Conservation (phyloP, 768 basidiomycete genomes). For the Piloderma croceum region DNA sequence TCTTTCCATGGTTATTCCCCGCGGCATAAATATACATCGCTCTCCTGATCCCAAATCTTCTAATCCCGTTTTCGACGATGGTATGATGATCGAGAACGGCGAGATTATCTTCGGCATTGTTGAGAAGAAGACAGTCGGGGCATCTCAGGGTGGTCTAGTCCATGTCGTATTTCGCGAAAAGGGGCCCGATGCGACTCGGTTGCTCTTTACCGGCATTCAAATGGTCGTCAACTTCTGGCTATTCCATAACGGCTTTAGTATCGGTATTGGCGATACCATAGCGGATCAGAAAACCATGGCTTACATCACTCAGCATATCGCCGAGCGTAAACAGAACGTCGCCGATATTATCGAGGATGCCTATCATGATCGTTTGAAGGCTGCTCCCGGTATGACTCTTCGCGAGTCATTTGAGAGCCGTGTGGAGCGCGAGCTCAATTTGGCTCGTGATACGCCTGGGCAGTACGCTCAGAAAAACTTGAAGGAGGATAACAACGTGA, state of each 20-base stretch:
- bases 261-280: slow-evolving; percentile 98
- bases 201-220: slow-evolving; percentile 90
- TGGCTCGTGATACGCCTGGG: slow-evolving; percentile 93
- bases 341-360: slow-evolving; percentile 74
- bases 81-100: slow-evolving; percentile 94
- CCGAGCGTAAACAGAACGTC: slow-evolving; percentile 77
- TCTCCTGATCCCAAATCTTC: slow-evolving; percentile 72
- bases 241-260: slow-evolving; percentile 98
- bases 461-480: slow-evolving; percentile 94
- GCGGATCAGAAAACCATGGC: slow-evolving; percentile 87
- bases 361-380: slow-evolving; percentile 79
- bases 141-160: slow-evolving; percentile 88
- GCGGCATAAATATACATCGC: slow-evolving; percentile 90
- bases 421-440: slow-evolving; percentile 87
- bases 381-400: slow-evolving; percentile 96
- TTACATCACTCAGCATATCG: slow-evolving; percentile 78
- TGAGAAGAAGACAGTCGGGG: slow-evolving; percentile 98
- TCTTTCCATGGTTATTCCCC: slow-evolving; percentile 84
- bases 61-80: slow-evolving; percentile 86
- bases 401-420: slow-evolving; percentile 96
- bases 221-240: slow-evolving; percentile 98
- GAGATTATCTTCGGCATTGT: slow-evolving; percentile 93
- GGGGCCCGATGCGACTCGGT: slow-evolving; percentile 85
- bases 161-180: slow-evolving; percentile 98
- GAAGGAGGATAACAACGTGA: slow-evolving; percentile 99